Evolutionary conservation across 2,329 filamentous ascomycete genomes (phyloP), one percentile per base, ranked within the genome.

Genomic region (Cladobotryum protrusum): DNA sequence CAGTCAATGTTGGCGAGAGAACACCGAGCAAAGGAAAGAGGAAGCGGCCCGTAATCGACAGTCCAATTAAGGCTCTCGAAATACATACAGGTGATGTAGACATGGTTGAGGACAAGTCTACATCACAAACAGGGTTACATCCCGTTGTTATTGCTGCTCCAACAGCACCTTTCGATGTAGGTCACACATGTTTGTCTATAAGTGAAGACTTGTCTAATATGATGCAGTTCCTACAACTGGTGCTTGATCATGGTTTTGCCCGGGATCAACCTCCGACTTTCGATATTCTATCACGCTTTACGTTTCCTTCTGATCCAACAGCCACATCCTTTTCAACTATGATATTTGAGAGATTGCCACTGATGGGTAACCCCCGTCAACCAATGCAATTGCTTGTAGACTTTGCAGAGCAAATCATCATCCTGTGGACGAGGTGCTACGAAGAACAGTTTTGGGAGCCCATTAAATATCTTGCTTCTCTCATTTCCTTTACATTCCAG

Each of bases 1-100:
- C 74, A 3, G 61, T 67, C 13, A 67, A 73, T 18, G 64, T 76
- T 4, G 67, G 68, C 0, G 78, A 82, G 56, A 71, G 76, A 52
- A 82, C 79, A 3, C 87, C 87, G 1, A 85, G 72, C 35, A 85
- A 83, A 49, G 75, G 73, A 6, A 92, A 92, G 69, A 73, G 87
- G 56, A 91, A 90, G 62, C 74, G 87, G 3, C 77, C 77, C 1
- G 61, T 70, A 1, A 69, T 82, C 3, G 82, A 87, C 52, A 90
- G 86, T 57, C 87, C 87, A 1, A 72, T 82, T 13, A 76, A 75
- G 61, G 75, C 81, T 1, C 67, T 88, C 11, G 80, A 84, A 47
- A 78, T 67, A 8, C 70, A 72, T 54, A 72, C 67, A 2, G 70
- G 71, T 39, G 71, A 75, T 53, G 62, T 69, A 19, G 56, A 67